Conservation (phyloP, 2,329 filamentous ascomycete genomes). For the Botrytis medusae region DNA sequence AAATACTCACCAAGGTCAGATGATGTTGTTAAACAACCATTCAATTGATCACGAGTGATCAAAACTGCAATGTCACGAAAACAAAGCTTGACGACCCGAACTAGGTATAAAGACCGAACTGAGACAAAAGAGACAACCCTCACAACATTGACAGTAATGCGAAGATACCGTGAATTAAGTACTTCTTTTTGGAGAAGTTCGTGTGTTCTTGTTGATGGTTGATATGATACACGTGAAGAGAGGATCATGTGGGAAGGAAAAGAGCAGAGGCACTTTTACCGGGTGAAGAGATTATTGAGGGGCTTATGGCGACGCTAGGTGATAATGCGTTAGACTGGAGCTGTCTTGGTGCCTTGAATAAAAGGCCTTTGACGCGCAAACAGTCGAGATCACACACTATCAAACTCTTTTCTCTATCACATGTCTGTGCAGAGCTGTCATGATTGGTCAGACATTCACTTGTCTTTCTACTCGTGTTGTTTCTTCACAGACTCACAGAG, state of each 20-base stretch:
- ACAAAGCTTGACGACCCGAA: not conserved
- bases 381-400: not conserved
- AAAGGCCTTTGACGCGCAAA: not conserved
- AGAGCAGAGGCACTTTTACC: not conserved
- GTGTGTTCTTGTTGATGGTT: slow-evolving; percentile 2
- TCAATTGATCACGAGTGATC: slow-evolving; percentile 12
- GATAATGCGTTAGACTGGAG: not conserved
- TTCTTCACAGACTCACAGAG: not conserved
- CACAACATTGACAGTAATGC: not conserved
- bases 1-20: slow-evolving; percentile 9
- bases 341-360: not conserved
- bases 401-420: not conserved
- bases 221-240: slow-evolving; percentile 8
- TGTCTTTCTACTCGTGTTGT: not conserved
- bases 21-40: slow-evolving; percentile 1
- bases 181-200: not conserved
- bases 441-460: not conserved
- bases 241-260: slow-evolving; percentile 11
- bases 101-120: not conserved
- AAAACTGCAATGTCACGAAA: slow-evolving; percentile 9
- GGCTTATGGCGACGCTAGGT: not conserved
- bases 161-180: not conserved
- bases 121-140: slow-evolving; percentile 9
- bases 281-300: slow-evolving; percentile 11
- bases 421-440: not conserved